Evolutionary conservation across 2,329 filamentous ascomycete genomes (phyloP).

Genomic region (Fusarium sp.): DNA sequence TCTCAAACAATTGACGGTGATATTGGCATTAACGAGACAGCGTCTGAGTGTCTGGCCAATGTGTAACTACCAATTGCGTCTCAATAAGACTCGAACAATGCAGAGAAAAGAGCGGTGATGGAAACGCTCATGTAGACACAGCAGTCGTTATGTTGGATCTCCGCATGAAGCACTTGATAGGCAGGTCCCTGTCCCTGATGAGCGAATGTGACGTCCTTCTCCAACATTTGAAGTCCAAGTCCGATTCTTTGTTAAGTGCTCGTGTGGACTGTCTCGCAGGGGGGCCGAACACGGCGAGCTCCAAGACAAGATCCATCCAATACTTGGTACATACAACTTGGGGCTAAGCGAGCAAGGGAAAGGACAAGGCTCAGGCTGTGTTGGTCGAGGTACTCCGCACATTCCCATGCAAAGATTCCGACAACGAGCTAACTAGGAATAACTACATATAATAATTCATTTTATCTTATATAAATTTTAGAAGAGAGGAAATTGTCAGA

Average conservation of each 20-base stretch:
- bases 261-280: constrained; percentile 42
- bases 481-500: too few relatives aligned
- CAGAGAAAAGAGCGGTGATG: constrained; percentile 40
- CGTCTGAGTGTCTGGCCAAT: constrained; percentile 7
- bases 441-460: too few relatives aligned
- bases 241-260: constrained; percentile 45
- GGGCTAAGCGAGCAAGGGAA: constrained; percentile 42
- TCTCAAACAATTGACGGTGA: constrained; percentile 31
- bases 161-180: constrained; percentile 35
- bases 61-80: constrained; percentile 24
- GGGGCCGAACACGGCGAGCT: constrained; percentile 41
- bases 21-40: constrained; percentile 17
- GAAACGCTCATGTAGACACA: constrained; percentile 1
- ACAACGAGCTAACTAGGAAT: too few relatives aligned
- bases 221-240: constrained; percentile 34
- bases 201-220: constrained; percentile 42
- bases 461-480: too few relatives aligned
- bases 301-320: constrained; percentile 32
- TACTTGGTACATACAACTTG: constrained; percentile 33
- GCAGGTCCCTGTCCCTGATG: constrained; percentile 27
- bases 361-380: constrained; percentile 22
- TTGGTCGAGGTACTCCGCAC: constrained; percentile 21
- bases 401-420: too few relatives aligned
- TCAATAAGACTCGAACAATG: constrained; percentile 1
- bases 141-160: constrained; percentile 21